A percentile compares a stretch with the other conserved stretches of the same genome.
phyloP scores from a whole-genome alignment of 1,284 basidiomycete species.

The Ceratorhiza oryzae-sativae region DNA sequence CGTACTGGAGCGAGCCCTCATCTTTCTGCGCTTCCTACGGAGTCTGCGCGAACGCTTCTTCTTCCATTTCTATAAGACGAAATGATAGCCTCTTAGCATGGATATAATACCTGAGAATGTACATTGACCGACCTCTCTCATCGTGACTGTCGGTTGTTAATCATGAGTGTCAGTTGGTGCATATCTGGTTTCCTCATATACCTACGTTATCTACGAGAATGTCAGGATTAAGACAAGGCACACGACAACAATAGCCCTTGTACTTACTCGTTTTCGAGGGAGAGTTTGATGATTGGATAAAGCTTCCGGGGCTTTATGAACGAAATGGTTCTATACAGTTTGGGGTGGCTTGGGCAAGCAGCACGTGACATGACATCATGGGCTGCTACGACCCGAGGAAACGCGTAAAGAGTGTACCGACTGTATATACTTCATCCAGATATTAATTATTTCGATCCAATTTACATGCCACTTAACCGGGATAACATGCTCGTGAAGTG shows the following conservation, averaged over 20 bases:
- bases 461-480: no score
- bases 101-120: neutral
- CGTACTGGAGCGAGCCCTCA: constrained; percentile 88
- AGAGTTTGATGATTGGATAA: constrained; percentile 16
- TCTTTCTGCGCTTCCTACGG: constrained; percentile 88
- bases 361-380: neutral
- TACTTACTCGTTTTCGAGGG: constrained; percentile 35
- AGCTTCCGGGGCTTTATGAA: constrained; percentile 24
- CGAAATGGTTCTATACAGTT: constrained; percentile 7
- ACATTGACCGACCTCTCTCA: constrained; percentile 33
- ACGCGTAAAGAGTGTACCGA: no score
- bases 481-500: no score
- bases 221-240: neutral
- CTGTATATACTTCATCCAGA: no score
- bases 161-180: neutral
- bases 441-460: no score
- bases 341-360: neutral
- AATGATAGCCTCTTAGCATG: neutral
- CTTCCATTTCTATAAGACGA: constrained; percentile 82
- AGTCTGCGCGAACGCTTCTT: constrained; percentile 88
- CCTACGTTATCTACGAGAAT: constrained; percentile 35
- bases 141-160: constrained; percentile 17
- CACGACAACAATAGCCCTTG: constrained; percentile 6
- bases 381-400: no score
- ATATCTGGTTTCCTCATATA: constrained; percentile 2